Evolutionary conservation across 345 rosid genomes (phyloP), one percentile per base, ranked within the genome.

Genomic region (Lumnitzera racemosa): DNA sequence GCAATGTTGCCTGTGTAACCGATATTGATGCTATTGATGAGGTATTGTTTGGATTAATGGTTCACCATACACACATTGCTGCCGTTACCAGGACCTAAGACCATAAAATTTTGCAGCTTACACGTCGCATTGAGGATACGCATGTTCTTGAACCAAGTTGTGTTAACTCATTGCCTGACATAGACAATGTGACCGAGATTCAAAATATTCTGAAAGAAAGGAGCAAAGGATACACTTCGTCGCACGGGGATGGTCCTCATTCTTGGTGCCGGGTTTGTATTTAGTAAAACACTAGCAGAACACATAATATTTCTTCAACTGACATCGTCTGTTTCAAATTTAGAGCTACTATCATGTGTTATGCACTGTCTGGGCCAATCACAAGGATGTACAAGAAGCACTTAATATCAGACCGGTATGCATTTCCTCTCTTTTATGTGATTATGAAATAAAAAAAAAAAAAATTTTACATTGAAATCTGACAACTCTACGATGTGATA

Each of bases 101-200:
- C 15, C 47, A 25, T 50, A 31, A 11, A 6, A 57, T 31, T 27
- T 58, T 58, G 58, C 70, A 66, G 70, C 53, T 66, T 6, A 57
- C 51, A 17, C 13, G 13, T 24, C 15, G 59, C 13, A 15, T 66
- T 15, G 15, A 43, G 29, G 25, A 46, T 6, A 53, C 53, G 9
- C 70, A 66, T 15, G 29, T 66, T 25, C 56, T 66, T n/a, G 70
- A 66, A 48, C 70, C 70, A 16, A 46, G 27, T 23, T 66, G 70
- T 36, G 23, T 25, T n/a, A 49, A 49, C 12, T 46, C 25, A 23
- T 15, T 43, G 46, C 71, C 71, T 0, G 47, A 49, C 12, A 60
- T 54, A 7, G 57, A 24, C 24, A 56, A 61, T 0, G 23, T 11
- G 27, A 36, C 61, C 43, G 24, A 36, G 15, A 23, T 54, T 20